Evolutionary conservation across 1,284 basidiomycete species (phyloP), one percentile per base, ranked within the genome.

Genomic region (Apiotrichum montevideense): DNA sequence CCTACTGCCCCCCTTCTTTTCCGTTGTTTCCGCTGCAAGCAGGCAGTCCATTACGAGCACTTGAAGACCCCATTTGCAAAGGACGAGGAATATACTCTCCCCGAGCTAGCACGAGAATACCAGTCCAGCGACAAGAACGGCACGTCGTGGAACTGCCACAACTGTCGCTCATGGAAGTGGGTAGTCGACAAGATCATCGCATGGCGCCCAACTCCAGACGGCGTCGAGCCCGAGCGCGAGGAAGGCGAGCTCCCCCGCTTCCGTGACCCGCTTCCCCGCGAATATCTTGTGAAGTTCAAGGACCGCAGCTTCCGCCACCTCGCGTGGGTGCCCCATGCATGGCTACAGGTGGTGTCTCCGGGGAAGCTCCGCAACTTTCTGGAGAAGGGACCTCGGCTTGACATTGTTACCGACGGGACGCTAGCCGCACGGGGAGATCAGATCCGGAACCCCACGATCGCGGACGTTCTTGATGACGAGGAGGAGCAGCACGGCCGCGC

Each of bases 221-320:
- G 83, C 34, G 69, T 80, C 7, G 84, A 88, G 69, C 76, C 82
- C 3, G 62, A 77, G 35, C 74, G 69, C 35, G 65, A 75, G 10
- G 61, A 67, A 15, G 76, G 78, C 54, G 79, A 83, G 61, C 66
- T 77, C 21, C 79, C 82, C 1, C 77, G 84, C 64, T 80, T 80
- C 72, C 89, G 85, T 70, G 75, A 79, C 35, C 68, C 77, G 46
- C 79, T 92, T 11, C 87, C 88, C 21, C 80, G 91, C 55, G 90
- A 94, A 74, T 95, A 96, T 68, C 83, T 96, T 8, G 84, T 95
- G 57, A 96, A 96, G 71, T 96, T 89, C 87, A 74, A 77, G 5
- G 83, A 81, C 57, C 78, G 87, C 57, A 87, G 89, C 61, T 93
- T 87, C 74, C 79, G 86, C 51, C 84, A 89, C 56, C 63, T 71